Base-by-base conservation (phyloP, 352 stramenopile species). In the Blastocystis sp. region DNA sequence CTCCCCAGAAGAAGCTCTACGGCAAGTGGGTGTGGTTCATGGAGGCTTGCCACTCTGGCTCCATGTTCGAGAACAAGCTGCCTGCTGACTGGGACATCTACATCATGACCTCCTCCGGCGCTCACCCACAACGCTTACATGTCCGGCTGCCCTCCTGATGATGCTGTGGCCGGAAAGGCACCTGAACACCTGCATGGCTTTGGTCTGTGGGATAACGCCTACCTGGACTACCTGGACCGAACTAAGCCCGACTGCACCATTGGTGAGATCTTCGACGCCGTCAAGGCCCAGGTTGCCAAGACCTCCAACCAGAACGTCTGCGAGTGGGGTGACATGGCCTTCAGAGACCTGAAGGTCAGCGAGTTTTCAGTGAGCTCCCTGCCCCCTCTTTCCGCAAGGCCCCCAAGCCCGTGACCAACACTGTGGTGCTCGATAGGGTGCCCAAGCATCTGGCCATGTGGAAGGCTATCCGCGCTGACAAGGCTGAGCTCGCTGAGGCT, bases 371-470 rank as follows among this genome's bases (percentile, higher is more conserved):
- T 67, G 53, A 82, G 7, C 7, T 82, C 9, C 74, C 74, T 82
- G 74, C 74, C n/a, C 5, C n/a, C 34, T 43, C 48, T 19, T 67
- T 82, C 34, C 41, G 45, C 52, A 11, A 48, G 19, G 34, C 2
- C 2, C 67, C 5, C 7, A 41, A n/a, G 19, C 52, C 40, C 0
- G 48, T 14, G 11, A 45, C 1, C 41, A 38, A 43, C 1, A 82
- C 64, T 48, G 43, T 67, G 28, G 53, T 34, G 19, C 64, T 67
- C 56, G 19, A 23, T 62, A 61, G 77, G 28, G 60, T 88, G 48
- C 78, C 78, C 78, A 23, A 23, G 62, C 78, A 78, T 61, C 52
- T 88, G n/a, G 78, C 78, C n/a, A 88, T 64, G 62, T 88, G 78
- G 78, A 88, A 45, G 23, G 78, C 78, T 2, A 88, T 88, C 78